These are phyloP conservation scores for Dothidotthia symphoricarpi DNA, from an alignment of 2,329 filamentous ascomycete genomes.

Conservation along the genomic window DNA sequence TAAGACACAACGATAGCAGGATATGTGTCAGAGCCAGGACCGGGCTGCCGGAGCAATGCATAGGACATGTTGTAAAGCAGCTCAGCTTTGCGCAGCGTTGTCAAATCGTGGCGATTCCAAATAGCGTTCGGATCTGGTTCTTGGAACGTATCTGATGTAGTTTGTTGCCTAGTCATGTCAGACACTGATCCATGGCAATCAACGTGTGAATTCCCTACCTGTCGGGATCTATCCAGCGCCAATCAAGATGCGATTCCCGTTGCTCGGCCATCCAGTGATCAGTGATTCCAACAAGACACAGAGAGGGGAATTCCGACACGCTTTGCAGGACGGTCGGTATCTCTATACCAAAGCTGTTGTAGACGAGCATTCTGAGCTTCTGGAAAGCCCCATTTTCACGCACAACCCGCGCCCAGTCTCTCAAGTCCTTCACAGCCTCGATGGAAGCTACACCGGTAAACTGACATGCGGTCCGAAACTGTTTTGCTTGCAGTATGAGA, in stretches of 20 bases:
- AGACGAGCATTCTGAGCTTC: slow-evolving; percentile 15
- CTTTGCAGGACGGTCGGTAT: slow-evolving; percentile 5
- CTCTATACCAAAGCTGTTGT: slow-evolving; percentile 10
- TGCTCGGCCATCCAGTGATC: neutral
- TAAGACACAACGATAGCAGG: no score
- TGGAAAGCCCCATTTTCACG: slow-evolving; percentile 17
- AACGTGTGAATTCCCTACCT: no score
- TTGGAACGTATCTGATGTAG: no score
- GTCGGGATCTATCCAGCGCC: slow-evolving; percentile 6
- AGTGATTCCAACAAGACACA: slow-evolving; percentile 15
- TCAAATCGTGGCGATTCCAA: no score
- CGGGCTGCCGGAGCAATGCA: no score
- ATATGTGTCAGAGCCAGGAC: no score
- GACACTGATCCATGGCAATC: no score
- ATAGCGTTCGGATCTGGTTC: no score
- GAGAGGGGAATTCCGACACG: slow-evolving; percentile 13
- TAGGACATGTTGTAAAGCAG: no score
- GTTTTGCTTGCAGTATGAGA: slow-evolving; percentile 11
- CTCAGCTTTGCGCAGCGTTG: no score
- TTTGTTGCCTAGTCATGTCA: no score
- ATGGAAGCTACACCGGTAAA: no score
- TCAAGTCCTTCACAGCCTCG: slow-evolving; percentile 12
- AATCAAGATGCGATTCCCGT: slow-evolving; percentile 1
- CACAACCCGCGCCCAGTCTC: slow-evolving; percentile 21
- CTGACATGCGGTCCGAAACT: neutral